Conservation (phyloP, 371 early-diverging fungal species). For the Syncephalastrum contaminatum region DNA sequence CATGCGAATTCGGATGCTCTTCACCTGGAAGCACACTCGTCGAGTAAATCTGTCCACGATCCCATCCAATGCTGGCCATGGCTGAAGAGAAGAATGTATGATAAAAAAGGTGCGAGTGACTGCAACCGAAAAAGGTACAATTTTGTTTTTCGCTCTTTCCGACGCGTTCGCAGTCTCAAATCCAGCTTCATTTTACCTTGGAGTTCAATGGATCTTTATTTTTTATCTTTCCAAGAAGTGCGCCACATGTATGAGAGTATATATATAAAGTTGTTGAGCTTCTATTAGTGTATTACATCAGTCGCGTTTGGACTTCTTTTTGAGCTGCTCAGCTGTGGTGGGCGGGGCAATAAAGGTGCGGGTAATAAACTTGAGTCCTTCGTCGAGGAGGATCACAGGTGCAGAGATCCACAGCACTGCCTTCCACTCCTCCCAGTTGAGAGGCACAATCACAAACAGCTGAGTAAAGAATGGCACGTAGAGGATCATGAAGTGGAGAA, state of each 20-base stretch:
- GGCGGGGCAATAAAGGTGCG: constrained; percentile 63
- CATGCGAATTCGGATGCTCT: constrained; percentile 52
- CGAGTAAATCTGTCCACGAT: constrained; percentile 73
- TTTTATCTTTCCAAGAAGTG: no score
- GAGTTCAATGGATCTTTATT: no score
- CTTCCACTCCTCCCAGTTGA: constrained; percentile 88
- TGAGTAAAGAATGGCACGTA: constrained; percentile 84
- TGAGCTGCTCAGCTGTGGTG: constrained; percentile 11
- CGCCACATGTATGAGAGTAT: no score
- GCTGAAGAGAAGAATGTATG: no score
- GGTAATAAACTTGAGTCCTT: constrained; percentile 83
- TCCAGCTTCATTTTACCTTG: no score
- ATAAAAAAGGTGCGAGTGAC: no score
- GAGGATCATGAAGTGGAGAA: constrained; percentile 91
- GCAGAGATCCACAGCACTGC: constrained; percentile 85
- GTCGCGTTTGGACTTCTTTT: no score
- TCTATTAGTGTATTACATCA: no score
- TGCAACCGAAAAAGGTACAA: no score
- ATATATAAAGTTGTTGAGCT: no score
- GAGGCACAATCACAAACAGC: constrained; percentile 84
- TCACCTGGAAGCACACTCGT: constrained; percentile 68
- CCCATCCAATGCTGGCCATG: constrained; percentile 78
- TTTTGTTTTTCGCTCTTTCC: no score
- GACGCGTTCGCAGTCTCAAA: no score
- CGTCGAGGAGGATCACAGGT: constrained; percentile 93